Evolutionary conservation across 2,329 filamentous ascomycete genomes (phyloP).

Genomic region (Penicillium sp.): DNA sequence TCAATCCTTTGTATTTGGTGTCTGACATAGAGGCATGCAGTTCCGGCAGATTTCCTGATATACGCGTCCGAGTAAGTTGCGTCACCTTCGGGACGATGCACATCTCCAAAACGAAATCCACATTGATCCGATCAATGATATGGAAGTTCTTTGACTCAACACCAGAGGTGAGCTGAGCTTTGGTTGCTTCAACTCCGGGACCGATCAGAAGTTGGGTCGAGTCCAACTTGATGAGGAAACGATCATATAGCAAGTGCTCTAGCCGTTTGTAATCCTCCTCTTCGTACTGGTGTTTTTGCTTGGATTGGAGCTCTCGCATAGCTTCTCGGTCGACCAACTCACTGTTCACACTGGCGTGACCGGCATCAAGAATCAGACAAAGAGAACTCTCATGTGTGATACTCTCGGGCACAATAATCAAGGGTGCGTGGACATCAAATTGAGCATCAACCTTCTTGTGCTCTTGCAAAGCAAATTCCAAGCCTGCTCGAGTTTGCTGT

Average conservation of each 20-base stretch:
- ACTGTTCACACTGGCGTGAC: constrained; percentile 91
- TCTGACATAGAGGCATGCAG: constrained; percentile 91
- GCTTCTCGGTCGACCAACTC: constrained; percentile 91
- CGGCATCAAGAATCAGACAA: constrained; percentile 92
- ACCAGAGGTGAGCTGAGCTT: constrained; percentile 71
- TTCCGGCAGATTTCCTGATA: constrained; percentile 89
- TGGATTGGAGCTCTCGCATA: constrained; percentile 83
- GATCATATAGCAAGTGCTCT: constrained; percentile 96
- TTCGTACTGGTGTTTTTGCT: constrained; percentile 82
- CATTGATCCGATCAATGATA: constrained; percentile 94
- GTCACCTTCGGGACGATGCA: constrained; percentile 96
- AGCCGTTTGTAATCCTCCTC: constrained; percentile 86
- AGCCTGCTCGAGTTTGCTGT: constrained; percentile 90
- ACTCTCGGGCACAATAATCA: constrained; percentile 94
- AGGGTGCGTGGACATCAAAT: constrained; percentile 88
- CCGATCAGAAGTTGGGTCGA: constrained; percentile 96
- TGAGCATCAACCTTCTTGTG: constrained; percentile 98
- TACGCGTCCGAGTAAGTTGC: constrained; percentile 85
- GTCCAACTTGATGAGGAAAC: constrained; percentile 87
- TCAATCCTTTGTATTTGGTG: constrained; percentile 92
- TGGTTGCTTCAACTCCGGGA: constrained; percentile 86
- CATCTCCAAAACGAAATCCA: constrained; percentile 93
- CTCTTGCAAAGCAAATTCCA: constrained; percentile 95
- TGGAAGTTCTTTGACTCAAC: constrained; percentile 73
- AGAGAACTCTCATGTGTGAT: constrained; percentile 78